These are phyloP conservation scores for Pyricularia grisea DNA, from an alignment of 2,329 filamentous ascomycete genomes.

Conservation along the genomic window DNA sequence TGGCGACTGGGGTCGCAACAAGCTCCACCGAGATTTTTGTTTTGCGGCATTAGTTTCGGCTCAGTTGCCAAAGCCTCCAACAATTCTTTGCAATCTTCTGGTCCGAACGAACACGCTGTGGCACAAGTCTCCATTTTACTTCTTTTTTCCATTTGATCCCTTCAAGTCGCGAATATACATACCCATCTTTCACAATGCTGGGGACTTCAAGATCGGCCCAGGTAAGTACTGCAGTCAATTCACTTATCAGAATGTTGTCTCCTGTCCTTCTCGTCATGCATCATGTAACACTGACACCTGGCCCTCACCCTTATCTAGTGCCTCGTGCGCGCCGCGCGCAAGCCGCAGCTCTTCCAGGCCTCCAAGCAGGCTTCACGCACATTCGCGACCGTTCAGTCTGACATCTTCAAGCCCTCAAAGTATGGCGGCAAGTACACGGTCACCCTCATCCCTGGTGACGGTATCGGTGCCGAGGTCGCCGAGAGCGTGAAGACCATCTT, in stretches of 20 bases:
- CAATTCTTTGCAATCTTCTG: neutral
- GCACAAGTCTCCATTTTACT: neutral
- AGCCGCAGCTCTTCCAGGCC: slow-evolving; percentile 29
- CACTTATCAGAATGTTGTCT: neutral
- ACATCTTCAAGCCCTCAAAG: slow-evolving; percentile 99
- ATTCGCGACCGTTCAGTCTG: slow-evolving; percentile 78
- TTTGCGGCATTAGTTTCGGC: slow-evolving; percentile 4
- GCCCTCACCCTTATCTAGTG: neutral
- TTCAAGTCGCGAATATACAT: neutral
- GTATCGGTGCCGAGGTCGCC: slow-evolving; percentile 95
- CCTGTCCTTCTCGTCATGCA: neutral
- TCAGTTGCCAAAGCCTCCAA: neutral
- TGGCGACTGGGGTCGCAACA: neutral
- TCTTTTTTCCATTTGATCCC: neutral
- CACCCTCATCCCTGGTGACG: slow-evolving; percentile 95
- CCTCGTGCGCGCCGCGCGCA: slow-evolving; percentile 1
- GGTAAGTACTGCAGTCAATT: neutral
- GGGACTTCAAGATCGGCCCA: slow-evolving; percentile 4
- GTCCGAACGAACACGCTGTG: neutral
- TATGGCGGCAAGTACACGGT: slow-evolving; percentile 99
- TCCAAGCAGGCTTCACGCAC: slow-evolving; percentile 30
- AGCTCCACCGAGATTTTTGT: slow-evolving; percentile 1
- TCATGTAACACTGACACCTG: neutral
- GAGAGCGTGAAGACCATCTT: slow-evolving; percentile 99
- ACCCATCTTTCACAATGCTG: neutral